phyloP scores from a whole-genome alignment of 2,329 filamentous ascomycete genomes.

The Pestalotiopsis sp. region DNA sequence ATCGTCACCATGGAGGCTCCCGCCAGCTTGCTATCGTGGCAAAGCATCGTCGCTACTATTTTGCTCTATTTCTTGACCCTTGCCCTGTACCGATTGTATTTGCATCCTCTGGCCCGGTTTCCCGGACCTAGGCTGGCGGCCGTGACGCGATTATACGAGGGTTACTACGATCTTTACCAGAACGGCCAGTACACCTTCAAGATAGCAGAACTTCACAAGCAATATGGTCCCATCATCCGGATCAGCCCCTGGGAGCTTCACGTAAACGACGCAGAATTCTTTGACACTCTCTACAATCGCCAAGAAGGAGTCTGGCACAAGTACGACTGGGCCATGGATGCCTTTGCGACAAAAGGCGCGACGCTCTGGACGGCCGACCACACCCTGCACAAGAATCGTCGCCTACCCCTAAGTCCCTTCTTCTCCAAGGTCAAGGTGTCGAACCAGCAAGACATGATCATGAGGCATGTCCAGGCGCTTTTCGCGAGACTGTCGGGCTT shows the following conservation, averaged over 20 bases:
- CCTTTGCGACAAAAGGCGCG: not conserved
- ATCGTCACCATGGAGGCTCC: not conserved
- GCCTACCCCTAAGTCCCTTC: not conserved
- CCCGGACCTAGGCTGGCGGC: conserved; percentile 19
- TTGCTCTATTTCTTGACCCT: not conserved
- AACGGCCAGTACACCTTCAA: conserved; percentile 16
- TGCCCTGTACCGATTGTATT: not conserved
- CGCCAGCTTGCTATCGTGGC: not conserved
- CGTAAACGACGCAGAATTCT: not conserved
- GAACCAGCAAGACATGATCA: not conserved
- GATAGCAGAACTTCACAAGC: conserved; percentile 17
- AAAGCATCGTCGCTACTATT: not conserved
- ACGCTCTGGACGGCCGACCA: conserved; percentile 13
- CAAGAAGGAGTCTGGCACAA: conserved; percentile 14
- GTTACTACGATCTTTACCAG: conserved; percentile 18
- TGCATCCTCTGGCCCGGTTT: conserved; percentile 15
- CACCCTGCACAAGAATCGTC: conserved; percentile 10
- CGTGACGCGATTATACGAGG: conserved; percentile 17
- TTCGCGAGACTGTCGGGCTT: not conserved
- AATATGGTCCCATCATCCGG: conserved; percentile 16
- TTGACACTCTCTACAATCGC: conserved; percentile 9
- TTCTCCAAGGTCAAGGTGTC: not conserved
- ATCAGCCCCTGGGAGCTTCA: conserved; percentile 11
- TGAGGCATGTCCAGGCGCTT: not conserved
- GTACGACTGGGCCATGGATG: conserved; percentile 2